Conservation (phyloP, 352 stramenopile species). For the Lagenidium giganteum region DNA sequence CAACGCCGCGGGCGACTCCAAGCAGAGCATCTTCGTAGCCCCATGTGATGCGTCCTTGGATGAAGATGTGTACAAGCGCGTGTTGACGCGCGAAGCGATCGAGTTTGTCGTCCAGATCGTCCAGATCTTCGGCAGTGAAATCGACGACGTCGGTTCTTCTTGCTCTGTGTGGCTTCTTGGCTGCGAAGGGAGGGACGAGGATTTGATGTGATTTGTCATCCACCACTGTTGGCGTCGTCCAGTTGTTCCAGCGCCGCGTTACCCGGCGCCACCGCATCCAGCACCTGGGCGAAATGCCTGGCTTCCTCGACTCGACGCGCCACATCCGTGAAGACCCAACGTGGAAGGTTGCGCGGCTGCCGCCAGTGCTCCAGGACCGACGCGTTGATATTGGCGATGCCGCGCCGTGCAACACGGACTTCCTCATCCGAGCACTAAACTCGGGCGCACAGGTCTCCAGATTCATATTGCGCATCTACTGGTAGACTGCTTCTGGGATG, state of each 20-base stretch:
- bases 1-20: conserved; percentile 19
- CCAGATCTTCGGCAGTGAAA: conserved; percentile 51
- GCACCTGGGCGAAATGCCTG: conserved; percentile 67
- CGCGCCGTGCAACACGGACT: conserved; percentile 77
- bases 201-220: neutral
- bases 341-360: conserved; percentile 48
- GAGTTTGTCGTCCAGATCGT: conserved; percentile 81
- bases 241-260: conserved; percentile 53
- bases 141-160: conserved; percentile 21
- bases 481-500: neutral
- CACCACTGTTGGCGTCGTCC: neutral
- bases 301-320: conserved; percentile 68
- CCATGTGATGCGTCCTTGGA: conserved; percentile 14
- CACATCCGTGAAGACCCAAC: conserved; percentile 42
- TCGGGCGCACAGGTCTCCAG: conserved; percentile 85
- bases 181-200: neutral
- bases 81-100: conserved; percentile 78
- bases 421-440: conserved; percentile 92
- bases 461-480: conserved; percentile 61
- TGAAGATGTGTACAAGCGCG: conserved; percentile 34
- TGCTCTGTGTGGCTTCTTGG: neutral
- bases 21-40: conserved; percentile 22
- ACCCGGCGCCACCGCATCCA: conserved; percentile 29
- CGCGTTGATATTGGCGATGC: conserved; percentile 91
- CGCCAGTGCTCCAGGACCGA: conserved; percentile 70